phyloP scores from a whole-genome alignment of 345 rosid species.

The Linum lewisii region DNA sequence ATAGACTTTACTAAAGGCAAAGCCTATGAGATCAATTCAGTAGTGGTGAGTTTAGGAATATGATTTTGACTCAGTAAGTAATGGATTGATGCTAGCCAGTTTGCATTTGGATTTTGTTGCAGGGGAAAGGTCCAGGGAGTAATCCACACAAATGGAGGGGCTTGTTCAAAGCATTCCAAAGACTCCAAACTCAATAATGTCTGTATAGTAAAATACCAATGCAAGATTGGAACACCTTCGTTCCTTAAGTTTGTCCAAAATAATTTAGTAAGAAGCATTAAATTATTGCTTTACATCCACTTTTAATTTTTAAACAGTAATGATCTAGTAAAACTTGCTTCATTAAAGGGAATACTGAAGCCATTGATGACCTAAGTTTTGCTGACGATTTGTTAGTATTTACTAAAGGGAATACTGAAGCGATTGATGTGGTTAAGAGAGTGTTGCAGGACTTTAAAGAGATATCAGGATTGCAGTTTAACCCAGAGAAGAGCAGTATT shows the following conservation, averaged over 20 bases:
- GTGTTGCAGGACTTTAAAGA: too few relatives aligned
- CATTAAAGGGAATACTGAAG: too few relatives aligned
- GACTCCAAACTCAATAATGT: conserved; percentile 25
- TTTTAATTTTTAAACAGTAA: background rate
- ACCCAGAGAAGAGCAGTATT: too few relatives aligned
- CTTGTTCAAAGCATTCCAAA: conserved; percentile 53
- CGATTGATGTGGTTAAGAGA: too few relatives aligned
- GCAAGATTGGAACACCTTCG: background rate
- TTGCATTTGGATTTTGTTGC: conserved; percentile 13
- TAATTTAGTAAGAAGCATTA: background rate
- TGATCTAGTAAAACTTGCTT: too few relatives aligned
- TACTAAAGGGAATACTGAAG: too few relatives aligned
- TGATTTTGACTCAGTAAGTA: background rate
- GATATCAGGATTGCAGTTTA: too few relatives aligned
- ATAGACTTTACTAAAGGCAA: conserved; percentile 70
- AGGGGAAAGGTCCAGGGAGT: conserved; percentile 87
- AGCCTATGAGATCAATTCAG: conserved; percentile 73
- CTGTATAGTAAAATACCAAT: background rate
- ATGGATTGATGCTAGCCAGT: conserved; percentile 2
- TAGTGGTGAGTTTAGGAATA: conserved; percentile 53
- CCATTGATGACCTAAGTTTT: too few relatives aligned
- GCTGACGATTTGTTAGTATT: too few relatives aligned
- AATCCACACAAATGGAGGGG: conserved; percentile 62
- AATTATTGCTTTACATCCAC: background rate
- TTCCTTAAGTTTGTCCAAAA: background rate